Base-by-base conservation (phyloP, 305 asterid species). In the Fraxinus albicans region DNA sequence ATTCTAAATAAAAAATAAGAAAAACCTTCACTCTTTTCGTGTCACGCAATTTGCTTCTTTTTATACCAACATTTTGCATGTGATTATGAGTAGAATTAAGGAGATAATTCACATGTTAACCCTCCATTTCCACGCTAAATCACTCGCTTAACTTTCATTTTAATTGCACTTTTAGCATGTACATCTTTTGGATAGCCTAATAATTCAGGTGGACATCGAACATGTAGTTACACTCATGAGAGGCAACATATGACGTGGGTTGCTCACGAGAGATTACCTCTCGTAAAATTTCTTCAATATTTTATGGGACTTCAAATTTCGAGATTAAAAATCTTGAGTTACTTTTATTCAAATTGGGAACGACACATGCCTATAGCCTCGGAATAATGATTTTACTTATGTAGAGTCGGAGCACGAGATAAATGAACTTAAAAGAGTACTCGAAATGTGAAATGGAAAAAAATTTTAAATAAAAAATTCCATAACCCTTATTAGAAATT, bases 101-200 rank as follows among this genome's bases (percentile, higher is more conserved):
- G 88, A 80, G 73, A 25, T 60, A 70, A 17, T 65, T 89, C 89
- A 87, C 90, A 85, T 89, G 88, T 87, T 74, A 79, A 27, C 19
- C 80, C 79, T 77, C 63, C 74, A 70, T 3, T 65, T 17, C 85
- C 90, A 87, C 87, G 77, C 79, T 78, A 36, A 21, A 76, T 84
- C 84, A 82, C 79, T 80, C 78, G 80, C 83, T 84, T 86, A 80
- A 33, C 78, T 79, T 58, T 80, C 63, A 79, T 81, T 85, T 75
- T n/a, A 83, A 73, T 81, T 60, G 74, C 83, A 60, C 29, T 4
- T 27, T 6, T 25, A 65, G 17, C 6, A 21, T 65, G 19, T 15
- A 2, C 31, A 10, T 25, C 4, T 65, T 8, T 63, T 63, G 72
- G 12, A 6, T 65, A 65, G 13, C 73, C 33, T 36, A 23, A 65